Base-by-base conservation (phyloP, 2,329 filamentous ascomycete genomes). In the Calonectria leucothoes region DNA sequence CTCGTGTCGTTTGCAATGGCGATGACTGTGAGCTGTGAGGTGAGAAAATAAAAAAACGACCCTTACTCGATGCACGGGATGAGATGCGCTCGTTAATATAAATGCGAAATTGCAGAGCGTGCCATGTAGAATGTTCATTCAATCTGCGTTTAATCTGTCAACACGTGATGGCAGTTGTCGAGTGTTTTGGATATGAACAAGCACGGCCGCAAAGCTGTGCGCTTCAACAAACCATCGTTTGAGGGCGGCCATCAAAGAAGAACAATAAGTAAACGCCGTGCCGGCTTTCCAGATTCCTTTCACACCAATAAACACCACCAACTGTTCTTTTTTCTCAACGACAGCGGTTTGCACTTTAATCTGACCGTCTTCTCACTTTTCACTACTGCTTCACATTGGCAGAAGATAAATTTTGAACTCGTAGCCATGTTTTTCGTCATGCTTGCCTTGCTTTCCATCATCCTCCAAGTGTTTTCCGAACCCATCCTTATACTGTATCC, bases 201-300 rank as follows among this genome's bases (percentile, higher is more conserved):
- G 33, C 3, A 4, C 17, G 12, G 2, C 35, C 68, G 77, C 65
- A 78, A 74, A 70, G 67, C 27, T n/a, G n/a, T n/a, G n/a, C n/a
- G n/a, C 37, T 35, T 65, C 45, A 29, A 23, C 35, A 45, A 11
- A n/a, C 17, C 63, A 39, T 74, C 75, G 72, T 75, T 70, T 35
- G n/a, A 12, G 11, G 35, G 6, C 25, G 23, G 23, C 42, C 6
- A 7, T 29, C n/a, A 33, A 71, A 61, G 66, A 75, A 67, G n/a
- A 63, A 14, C 29, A 55, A 49, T 15, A 12, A 42, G 11, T 23
- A 52, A 61, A 45, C 25, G 57, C 27, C 35, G 66, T 31, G 31
- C 33, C 45, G 23, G n/a, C n/a, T 27, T 49, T 42, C n/a, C 20
- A 31, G 17, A 33, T 31, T 63, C 45, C 27, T 35, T 55, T 17